These are phyloP conservation scores for Fusarium sp. DNA, from an alignment of 2,329 filamentous ascomycete species.

Conservation along the genomic window DNA sequence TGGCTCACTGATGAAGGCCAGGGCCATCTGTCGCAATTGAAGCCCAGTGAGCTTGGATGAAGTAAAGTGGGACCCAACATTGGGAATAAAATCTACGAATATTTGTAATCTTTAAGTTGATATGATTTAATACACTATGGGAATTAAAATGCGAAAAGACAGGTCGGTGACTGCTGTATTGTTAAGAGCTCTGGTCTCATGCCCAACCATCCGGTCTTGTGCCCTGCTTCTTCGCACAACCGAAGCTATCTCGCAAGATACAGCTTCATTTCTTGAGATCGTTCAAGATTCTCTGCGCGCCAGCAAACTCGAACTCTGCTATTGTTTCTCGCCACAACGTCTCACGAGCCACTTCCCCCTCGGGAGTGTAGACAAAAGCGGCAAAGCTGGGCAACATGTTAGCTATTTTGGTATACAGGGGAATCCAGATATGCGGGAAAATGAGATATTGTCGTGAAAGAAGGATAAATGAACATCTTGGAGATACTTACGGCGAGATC, in stretches of 20 bases:
- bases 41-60: neutral
- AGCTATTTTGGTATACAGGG: neutral
- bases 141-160: neutral
- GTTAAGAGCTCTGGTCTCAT: neutral
- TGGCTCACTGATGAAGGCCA: neutral
- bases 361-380: neutral
- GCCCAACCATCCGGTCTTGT: neutral
- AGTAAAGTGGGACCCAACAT: neutral
- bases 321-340: neutral
- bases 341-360: neutral
- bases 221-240: neutral
- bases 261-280: neutral
- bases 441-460: accelerated
- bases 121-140: neutral
- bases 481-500: neutral
- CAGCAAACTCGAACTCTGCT: neutral
- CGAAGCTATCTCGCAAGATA: neutral
- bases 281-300: neutral
- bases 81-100: neutral
- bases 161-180: neutral
- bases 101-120: neutral
- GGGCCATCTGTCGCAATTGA: neutral
- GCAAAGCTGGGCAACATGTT: neutral
- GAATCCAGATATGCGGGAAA: too few species aligned
- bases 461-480: too few species aligned